Evolutionary conservation across 441 rosid genomes (phyloP).

Genomic region (Gossypium aridum): DNA sequence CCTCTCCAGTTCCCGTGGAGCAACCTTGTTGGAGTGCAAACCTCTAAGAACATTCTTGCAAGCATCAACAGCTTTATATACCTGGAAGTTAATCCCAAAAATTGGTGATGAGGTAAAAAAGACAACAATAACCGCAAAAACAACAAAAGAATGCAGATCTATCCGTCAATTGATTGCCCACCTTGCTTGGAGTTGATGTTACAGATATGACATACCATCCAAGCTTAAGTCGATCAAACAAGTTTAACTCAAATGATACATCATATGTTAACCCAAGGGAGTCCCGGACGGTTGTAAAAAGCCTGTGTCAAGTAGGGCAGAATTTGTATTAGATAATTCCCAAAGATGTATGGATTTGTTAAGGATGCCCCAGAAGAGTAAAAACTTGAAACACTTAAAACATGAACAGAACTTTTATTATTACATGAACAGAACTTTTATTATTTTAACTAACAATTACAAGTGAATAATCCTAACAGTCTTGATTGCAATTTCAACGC

Average conservation of each 20-base stretch:
- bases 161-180: constrained; percentile 23
- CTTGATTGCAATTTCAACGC: not conserved
- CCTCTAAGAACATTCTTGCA: constrained; percentile 98
- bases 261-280: constrained; percentile 99
- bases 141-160: constrained; percentile 9
- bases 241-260: constrained; percentile 94
- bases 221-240: constrained; percentile 90
- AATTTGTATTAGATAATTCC: not conserved
- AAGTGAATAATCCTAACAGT: not conserved
- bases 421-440: not conserved
- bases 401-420: not conserved
- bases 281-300: constrained; percentile 94
- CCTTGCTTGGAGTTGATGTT: constrained; percentile 96
- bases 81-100: constrained; percentile 41
- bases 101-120: constrained; percentile 17
- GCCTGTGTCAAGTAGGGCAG: constrained; percentile 44
- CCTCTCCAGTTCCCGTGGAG: constrained; percentile 91
- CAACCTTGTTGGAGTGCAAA: constrained; percentile 76
- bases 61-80: constrained; percentile 91
- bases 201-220: constrained; percentile 99
- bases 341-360: not conserved
- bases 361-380: not conserved
- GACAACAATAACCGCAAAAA: not conserved
- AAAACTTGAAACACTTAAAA: not conserved
- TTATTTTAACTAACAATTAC: not conserved